A percentile compares a stretch with the other conserved stretches of the same genome.
Conservation (phyloP, 345 rosid species). For the Boechera divaricarpa region DNA sequence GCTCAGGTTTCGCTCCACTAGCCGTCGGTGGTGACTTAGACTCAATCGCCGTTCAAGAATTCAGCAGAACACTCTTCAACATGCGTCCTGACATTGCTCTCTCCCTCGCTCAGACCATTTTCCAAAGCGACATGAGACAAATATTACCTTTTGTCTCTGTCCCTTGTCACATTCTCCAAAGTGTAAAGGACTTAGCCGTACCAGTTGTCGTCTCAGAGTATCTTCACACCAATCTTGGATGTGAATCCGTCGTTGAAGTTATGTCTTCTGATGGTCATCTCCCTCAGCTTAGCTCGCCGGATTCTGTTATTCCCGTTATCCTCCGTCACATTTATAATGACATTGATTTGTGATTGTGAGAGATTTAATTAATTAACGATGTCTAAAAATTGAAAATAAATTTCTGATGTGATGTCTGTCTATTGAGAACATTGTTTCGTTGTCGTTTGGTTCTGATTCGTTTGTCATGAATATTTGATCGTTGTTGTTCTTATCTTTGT, state of each 20-base stretch:
- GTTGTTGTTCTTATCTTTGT: constrained; percentile 32
- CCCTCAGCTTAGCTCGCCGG: constrained; percentile 97
- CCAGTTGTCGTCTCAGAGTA: constrained; percentile 82
- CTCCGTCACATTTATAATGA: constrained; percentile 74
- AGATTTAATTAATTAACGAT: background rate
- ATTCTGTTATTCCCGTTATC: constrained; percentile 71
- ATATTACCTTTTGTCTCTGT: constrained; percentile 61
- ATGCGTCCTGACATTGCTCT: constrained; percentile 96
- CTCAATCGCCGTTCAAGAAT: constrained; percentile 87
- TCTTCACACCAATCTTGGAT: constrained; percentile 68
- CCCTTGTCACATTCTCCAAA: constrained; percentile 90
- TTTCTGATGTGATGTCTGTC: constrained; percentile 35
- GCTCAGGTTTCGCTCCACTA: constrained; percentile 87
- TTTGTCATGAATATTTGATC: constrained; percentile 7
- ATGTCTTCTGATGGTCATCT: constrained; percentile 86
- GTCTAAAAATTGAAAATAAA: background rate
- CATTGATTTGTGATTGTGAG: constrained; percentile 52
- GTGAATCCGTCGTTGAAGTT: constrained; percentile 79
- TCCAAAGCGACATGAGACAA: constrained; percentile 77
- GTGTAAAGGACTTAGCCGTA: constrained; percentile 85
- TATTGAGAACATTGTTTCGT: constrained; percentile 16
- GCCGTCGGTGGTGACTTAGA: constrained; percentile 91
- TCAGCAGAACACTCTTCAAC: constrained; percentile 90
- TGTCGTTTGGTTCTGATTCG: constrained; percentile 37
- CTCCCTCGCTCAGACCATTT: constrained; percentile 69